A percentile compares a stretch with the other conserved stretches of the same genome.
Conservation (phyloP, 208 protist genomes). For the Leishmania gerbilli region DNA sequence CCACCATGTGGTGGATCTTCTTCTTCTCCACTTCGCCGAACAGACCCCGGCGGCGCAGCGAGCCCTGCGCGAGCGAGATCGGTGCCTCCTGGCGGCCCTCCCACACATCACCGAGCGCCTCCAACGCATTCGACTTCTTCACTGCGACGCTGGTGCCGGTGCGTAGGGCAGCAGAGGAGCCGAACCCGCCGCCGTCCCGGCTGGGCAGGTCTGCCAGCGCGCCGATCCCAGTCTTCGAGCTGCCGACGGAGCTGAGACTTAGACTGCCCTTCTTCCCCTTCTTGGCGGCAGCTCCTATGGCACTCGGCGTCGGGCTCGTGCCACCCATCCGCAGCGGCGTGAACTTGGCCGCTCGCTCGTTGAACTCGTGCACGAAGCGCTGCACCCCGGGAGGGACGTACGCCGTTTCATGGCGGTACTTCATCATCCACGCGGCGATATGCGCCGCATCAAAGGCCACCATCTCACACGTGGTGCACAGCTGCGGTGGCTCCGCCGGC, state of each 20-base stretch:
- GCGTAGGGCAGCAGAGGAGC: constrained; percentile 2
- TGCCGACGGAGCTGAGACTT: background rate
- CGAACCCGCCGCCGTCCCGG: constrained; percentile 2
- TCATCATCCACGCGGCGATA: constrained; percentile 40
- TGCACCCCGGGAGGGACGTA: constrained; percentile 48
- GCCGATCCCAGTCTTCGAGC: constrained; percentile 9
- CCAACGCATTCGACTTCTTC: constrained; percentile 36
- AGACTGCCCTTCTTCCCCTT: constrained; percentile 15
- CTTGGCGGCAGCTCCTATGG: background rate
- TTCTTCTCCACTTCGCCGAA: constrained; percentile 77
- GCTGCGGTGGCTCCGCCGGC: constrained; percentile 6
- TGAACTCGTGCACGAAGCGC: constrained; percentile 31
- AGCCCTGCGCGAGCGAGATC: constrained; percentile 46
- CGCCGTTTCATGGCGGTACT: constrained; percentile 33
- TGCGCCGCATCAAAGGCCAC: constrained; percentile 44
- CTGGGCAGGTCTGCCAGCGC: constrained; percentile 5
- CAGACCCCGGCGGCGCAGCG: constrained; percentile 60
- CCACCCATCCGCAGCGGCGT: constrained; percentile 10
- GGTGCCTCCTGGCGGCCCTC: constrained; percentile 69
- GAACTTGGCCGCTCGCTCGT: constrained; percentile 5
- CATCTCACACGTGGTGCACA: constrained; percentile 23
- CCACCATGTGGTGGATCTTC: constrained; percentile 78
- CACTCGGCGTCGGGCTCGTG: background rate
- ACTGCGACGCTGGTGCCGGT: background rate
- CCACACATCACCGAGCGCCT: constrained; percentile 62